A percentile compares a stretch with the other conserved stretches of the same genome.
Conservation (phyloP, 441 rosid genomes). For the Mallotus repandus region DNA sequence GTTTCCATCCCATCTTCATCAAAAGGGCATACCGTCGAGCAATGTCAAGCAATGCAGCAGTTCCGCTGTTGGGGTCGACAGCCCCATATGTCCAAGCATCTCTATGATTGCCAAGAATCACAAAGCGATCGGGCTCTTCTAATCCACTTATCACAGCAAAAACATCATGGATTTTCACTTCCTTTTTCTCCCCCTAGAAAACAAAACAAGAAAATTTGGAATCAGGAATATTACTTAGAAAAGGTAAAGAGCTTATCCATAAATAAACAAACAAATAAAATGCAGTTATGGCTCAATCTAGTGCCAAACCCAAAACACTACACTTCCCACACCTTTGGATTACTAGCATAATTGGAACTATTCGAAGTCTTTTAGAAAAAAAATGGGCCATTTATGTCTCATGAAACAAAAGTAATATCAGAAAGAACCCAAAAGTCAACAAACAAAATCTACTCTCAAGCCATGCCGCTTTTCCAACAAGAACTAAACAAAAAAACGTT, state of each 20-base stretch:
- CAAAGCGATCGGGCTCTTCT: slow-evolving; percentile 80
- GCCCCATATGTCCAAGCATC: slow-evolving; percentile 99
- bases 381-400: background rate
- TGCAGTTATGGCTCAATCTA: background rate
- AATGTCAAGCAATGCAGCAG: slow-evolving; percentile 89
- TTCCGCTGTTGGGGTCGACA: slow-evolving; percentile 96
- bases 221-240: background rate
- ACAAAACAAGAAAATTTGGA: slow-evolving; percentile 4
- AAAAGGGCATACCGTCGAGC: slow-evolving; percentile 63
- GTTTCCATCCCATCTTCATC: slow-evolving; percentile 74
- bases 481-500: background rate
- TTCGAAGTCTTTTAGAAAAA: background rate
- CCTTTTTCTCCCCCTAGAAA: slow-evolving; percentile 68
- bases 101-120: slow-evolving; percentile 85
- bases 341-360: background rate
- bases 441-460: slow-evolving; percentile 8
- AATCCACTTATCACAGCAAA: slow-evolving; percentile 64
- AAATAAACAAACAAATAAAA: background rate
- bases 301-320: background rate
- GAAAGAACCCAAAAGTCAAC: background rate
- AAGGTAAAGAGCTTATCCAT: background rate
- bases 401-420: background rate
- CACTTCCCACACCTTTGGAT: too few relatives aligned
- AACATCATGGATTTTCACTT: slow-evolving; percentile 57
- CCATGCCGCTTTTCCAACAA: slow-evolving; percentile 1